Conservation (phyloP, 345 rosid genomes). For the Adansonia digitata region DNA sequence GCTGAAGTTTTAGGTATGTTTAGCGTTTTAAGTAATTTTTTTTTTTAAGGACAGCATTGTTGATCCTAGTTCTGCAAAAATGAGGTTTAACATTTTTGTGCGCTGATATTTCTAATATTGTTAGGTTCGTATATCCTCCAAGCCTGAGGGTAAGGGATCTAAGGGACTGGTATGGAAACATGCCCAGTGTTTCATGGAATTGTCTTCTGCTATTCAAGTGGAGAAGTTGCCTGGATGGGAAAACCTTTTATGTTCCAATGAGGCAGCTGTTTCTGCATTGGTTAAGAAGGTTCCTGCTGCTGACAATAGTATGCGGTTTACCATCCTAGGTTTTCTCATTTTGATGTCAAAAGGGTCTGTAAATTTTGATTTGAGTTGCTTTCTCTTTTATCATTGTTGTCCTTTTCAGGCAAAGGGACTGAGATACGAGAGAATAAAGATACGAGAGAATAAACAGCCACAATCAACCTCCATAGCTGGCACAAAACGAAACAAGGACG, state of each 20-base stretch:
- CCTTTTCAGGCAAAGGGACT: conserved; percentile 26
- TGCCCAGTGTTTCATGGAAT: conserved; percentile 63
- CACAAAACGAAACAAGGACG: conserved; percentile 54
- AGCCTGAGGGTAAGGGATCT: conserved; percentile 61
- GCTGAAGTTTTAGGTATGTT: background rate
- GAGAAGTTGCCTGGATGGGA: conserved; percentile 79
- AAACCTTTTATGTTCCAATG: conserved; percentile 61
- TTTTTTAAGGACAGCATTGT: background rate
- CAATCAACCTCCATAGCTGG: conserved; percentile 43
- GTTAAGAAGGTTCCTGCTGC: conserved; percentile 43
- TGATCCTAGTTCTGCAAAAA: conserved; percentile 8
- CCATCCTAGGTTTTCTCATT: background rate
- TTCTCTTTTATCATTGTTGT: conserved; percentile 17
- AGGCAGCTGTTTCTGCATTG: conserved; percentile 40
- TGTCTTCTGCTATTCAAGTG: conserved; percentile 46
- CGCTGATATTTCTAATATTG: conserved; percentile 5
- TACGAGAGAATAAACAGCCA: conserved; percentile 28
- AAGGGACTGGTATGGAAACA: conserved; percentile 85
- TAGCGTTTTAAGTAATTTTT: background rate
- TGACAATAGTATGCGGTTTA: conserved; percentile 42
- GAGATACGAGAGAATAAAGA: conserved; percentile 26
- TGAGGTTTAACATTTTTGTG: conserved; percentile 7
- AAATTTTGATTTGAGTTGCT: conserved; percentile 12
- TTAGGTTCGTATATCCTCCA: conserved; percentile 78
- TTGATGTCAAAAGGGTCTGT: background rate